Base-by-base conservation (phyloP, 371 early-diverging fungal species). In the Coemansia sp. region DNA sequence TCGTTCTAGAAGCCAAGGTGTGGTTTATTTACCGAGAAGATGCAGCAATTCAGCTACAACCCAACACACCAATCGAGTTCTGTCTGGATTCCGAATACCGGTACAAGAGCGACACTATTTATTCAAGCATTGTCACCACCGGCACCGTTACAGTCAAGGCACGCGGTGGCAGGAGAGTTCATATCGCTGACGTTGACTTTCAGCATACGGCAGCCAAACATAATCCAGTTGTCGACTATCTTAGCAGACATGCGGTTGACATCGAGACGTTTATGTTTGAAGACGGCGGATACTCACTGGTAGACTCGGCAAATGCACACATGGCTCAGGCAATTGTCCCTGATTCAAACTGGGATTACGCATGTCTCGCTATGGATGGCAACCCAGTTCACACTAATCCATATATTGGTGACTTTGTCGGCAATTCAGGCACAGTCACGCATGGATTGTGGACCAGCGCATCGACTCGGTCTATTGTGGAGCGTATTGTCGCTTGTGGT, bases 311-410 rank as follows among this genome's bases (percentile, higher is more conserved):
- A 51, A 94, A 93, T 21, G 92, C 93, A 82, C 89, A 89, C 34
- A 84, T 92, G 62, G 85, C 92, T 82, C 92, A 92, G 31, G 89
- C 88, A 80, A 89, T 89, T 37, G 85, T 91, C 18, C 88, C 91
- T 61, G 59, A 48, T n/a, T 63, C 72, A 22, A 95, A 95, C 83
- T 84, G 85, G 51, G 87, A 88, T 57, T 97, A 97, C 81, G 91
- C 95, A 47, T 80, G 83, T 48, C 89, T 90, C 8, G 93, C 95
- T 5, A 90, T 90, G 53, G 97, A 97, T 75, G 86, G 85, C 84
- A 97, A 97, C 81, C 95, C 97, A 14, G 95, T 97, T 68, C 97
- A 97, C 85, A 91, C 91, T 77, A 93, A 93, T 85, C 89, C 90
- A 59, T 94, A 92, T 86, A 92, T 97, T 84, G 92, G 95, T 54